phyloP scores from a whole-genome alignment of 2,329 filamentous ascomycete genomes.

The Calonectria henricotiae region DNA sequence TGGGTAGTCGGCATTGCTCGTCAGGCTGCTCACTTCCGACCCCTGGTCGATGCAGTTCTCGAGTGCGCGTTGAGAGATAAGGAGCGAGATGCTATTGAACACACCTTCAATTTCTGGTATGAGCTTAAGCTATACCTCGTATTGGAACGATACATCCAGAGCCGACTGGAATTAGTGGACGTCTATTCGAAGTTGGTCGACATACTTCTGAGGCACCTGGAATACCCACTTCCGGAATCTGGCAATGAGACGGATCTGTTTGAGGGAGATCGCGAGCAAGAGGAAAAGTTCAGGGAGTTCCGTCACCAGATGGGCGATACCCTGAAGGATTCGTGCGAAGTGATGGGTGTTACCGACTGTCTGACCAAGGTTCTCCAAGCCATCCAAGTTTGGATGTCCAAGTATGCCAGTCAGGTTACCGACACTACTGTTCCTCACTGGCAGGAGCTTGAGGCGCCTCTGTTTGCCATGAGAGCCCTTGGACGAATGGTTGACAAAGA shows the following conservation, averaged over 20 bases:
- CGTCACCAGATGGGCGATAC: slow-evolving; percentile 98
- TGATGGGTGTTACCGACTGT: slow-evolving; percentile 94
- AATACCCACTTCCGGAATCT: slow-evolving; percentile 85
- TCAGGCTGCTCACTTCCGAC: slow-evolving; percentile 85
- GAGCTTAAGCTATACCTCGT: slow-evolving; percentile 97
- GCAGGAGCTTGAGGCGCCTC: slow-evolving; percentile 95
- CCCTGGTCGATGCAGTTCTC: slow-evolving; percentile 90
- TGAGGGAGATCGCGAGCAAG: slow-evolving; percentile 93
- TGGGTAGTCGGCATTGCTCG: slow-evolving; percentile 95
- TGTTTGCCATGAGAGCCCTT: slow-evolving; percentile 97
- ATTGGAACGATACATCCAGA: slow-evolving; percentile 89
- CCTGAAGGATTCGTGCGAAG: slow-evolving; percentile 95
- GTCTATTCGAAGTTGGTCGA: slow-evolving; percentile 93
- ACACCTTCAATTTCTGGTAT: slow-evolving; percentile 98
- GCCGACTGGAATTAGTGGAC: slow-evolving; percentile 83
- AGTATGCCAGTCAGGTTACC: slow-evolving; percentile 83
- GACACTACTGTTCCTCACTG: slow-evolving; percentile 88
- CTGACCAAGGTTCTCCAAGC: slow-evolving; percentile 89
- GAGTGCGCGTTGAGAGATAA: slow-evolving; percentile 91
- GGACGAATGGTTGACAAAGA: slow-evolving; percentile 95
- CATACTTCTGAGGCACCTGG: slow-evolving; percentile 90
- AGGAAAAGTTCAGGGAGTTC: slow-evolving; percentile 98
- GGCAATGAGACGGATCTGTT: slow-evolving; percentile 88
- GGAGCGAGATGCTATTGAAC: slow-evolving; percentile 91
- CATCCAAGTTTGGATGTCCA: slow-evolving; percentile 90